A percentile compares a stretch with the other conserved stretches of the same genome.
phyloP scores from a whole-genome alignment of 805 yeast genomes.

The Maudiozyma saulgeensis region DNA sequence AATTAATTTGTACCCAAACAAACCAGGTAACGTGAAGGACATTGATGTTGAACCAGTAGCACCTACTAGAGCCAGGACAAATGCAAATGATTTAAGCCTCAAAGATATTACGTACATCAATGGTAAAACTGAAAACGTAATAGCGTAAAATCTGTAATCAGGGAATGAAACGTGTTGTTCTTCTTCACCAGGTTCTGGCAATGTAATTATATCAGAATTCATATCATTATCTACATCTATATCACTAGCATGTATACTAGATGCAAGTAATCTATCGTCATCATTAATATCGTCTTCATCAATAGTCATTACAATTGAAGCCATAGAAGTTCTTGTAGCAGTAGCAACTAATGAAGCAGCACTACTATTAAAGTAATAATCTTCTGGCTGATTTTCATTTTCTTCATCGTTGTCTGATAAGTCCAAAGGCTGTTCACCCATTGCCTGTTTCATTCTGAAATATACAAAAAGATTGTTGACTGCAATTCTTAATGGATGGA shows the following conservation, averaged over 20 bases:
- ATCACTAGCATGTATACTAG: constrained; percentile 4
- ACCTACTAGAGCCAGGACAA: constrained; percentile 79
- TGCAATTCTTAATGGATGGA: constrained; percentile 73
- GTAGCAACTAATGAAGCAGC: not conserved
- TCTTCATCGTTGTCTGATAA: constrained; percentile 1
- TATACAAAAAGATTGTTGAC: constrained; percentile 55
- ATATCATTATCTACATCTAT: constrained; percentile 2
- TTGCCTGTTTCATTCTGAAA: constrained; percentile 21
- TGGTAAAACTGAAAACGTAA: constrained; percentile 39
- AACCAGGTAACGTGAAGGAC: constrained; percentile 82
- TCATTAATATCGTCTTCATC: constrained; percentile 9
- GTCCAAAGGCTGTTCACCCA: not conserved
- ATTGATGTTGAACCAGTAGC: constrained; percentile 90
- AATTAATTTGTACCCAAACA: constrained; percentile 68
- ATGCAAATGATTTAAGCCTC: constrained; percentile 62
- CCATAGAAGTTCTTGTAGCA: not conserved
- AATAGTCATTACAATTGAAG: constrained; percentile 8
- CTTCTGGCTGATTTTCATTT: constrained; percentile 4
- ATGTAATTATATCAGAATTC: not conserved
- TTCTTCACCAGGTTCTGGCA: constrained; percentile 5
- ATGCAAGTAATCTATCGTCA: constrained; percentile 3
- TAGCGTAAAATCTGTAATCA: constrained; percentile 13
- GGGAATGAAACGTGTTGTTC: constrained; percentile 17
- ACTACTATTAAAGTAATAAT: constrained; percentile 1
- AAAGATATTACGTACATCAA: constrained; percentile 57